A percentile compares a stretch with the other conserved stretches of the same genome.
These are phyloP conservation scores for Wolfiporia cocos DNA, from an alignment of 1,284 basidiomycete genomes.

Conservation along the genomic window DNA sequence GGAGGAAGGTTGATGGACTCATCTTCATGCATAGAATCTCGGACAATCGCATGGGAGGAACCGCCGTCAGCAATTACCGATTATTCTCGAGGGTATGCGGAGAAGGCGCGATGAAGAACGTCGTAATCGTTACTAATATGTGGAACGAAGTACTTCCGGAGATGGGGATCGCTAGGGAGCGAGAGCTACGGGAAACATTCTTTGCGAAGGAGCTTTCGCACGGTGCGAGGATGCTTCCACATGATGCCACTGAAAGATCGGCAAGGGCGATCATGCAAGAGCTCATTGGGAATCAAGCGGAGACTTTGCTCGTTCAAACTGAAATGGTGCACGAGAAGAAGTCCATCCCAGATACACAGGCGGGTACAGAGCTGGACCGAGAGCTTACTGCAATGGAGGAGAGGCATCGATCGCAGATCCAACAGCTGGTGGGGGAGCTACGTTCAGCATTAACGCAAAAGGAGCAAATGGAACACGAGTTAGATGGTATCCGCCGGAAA, in stretches of 20 bases:
- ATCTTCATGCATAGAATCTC: slow-evolving; percentile 53
- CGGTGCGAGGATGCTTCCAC: slow-evolving; percentile 18
- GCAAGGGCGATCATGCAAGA: slow-evolving; percentile 9
- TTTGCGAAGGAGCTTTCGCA: slow-evolving; percentile 18
- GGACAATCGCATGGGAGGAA: slow-evolving; percentile 44
- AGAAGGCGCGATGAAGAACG: slow-evolving; percentile 31
- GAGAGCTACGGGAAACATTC: slow-evolving; percentile 10
- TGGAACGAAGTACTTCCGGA: slow-evolving; percentile 19
- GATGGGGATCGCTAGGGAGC: slow-evolving; percentile 3
- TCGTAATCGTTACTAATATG: slow-evolving; percentile 21
- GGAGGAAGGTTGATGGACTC: slow-evolving; percentile 40
- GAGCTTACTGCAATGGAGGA: slow-evolving; percentile 1
- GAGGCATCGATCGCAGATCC: slow-evolving; percentile 1
- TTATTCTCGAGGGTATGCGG: slow-evolving; percentile 49
- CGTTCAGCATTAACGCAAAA: too few species aligned
- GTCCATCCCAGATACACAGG: slow-evolving; percentile 5
- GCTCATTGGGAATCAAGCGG: slow-evolving; percentile 6
- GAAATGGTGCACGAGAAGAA: slow-evolving; percentile 11
- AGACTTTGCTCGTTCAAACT: slow-evolving; percentile 11
- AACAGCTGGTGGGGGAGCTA: too few species aligned
- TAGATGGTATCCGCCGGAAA: too few species aligned
- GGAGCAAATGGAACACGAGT: too few species aligned
- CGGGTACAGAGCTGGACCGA: slow-evolving; percentile 6
- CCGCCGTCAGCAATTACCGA: slow-evolving; percentile 41
- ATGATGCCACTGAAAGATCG: slow-evolving; percentile 9